phyloP scores from a whole-genome alignment of 73 alveolate genomes.

The Uronychia setigera region DNA sequence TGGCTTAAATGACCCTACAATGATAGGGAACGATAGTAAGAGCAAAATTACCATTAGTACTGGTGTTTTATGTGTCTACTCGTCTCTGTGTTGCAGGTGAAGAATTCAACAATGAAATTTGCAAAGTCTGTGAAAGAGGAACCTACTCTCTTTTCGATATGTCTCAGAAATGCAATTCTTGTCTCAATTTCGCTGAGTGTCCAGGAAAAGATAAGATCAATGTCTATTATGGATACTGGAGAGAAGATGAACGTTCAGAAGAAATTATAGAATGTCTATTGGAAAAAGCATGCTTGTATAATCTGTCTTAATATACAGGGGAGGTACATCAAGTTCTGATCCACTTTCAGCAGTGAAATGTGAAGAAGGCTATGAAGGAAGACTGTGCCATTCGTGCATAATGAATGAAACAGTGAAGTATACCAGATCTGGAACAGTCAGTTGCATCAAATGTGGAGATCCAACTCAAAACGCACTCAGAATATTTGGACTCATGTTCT shows the following conservation, averaged over 20 bases:
- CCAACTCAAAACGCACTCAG: background rate
- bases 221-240: background rate
- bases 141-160: background rate
- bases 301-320: background rate
- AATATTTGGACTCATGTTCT: background rate
- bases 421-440: background rate
- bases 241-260: background rate
- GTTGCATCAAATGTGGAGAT: slow-evolving; percentile 12
- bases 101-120: background rate
- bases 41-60: background rate
- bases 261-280: background rate
- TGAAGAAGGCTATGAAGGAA: slow-evolving; percentile 21
- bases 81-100: background rate
- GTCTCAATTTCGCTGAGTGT: background rate
- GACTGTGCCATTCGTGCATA: background rate
- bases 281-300: background rate
- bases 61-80: background rate
- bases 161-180: background rate
- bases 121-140: background rate
- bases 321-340: background rate
- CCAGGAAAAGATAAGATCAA: background rate
- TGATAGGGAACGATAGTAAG: background rate
- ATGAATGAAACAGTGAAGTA: background rate
- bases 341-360: slow-evolving; percentile 6
- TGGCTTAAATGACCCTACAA: background rate